A percentile compares a stretch with the other conserved stretches of the same genome.
phyloP scores from a whole-genome alignment of 768 basidiomycete species.

The Baorangia bicolor region DNA sequence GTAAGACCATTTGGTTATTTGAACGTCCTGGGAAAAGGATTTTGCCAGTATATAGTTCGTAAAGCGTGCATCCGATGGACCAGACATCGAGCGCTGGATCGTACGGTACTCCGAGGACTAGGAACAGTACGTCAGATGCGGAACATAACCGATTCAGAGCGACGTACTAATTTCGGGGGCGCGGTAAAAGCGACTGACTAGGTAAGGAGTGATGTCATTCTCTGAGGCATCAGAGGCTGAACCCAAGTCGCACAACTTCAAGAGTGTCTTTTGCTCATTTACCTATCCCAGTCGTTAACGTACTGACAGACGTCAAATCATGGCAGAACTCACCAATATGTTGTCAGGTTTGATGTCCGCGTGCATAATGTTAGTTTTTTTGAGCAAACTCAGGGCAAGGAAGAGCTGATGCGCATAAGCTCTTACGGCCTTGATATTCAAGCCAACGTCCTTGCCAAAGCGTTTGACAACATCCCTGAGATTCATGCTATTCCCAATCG shows the following conservation, averaged over 20 bases:
- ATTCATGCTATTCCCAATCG: slow-evolving; percentile 72
- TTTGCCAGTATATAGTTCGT: slow-evolving; percentile 93
- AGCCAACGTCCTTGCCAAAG: slow-evolving; percentile 96
- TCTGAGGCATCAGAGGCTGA: slow-evolving; percentile 93
- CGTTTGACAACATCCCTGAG: slow-evolving; percentile 96
- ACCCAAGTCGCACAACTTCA: slow-evolving; percentile 97
- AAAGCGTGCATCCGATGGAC: slow-evolving; percentile 98
- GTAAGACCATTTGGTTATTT: slow-evolving; percentile 96
- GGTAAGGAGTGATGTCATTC: slow-evolving; percentile 96
- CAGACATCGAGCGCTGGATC: slow-evolving; percentile 93
- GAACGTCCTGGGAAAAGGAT: slow-evolving; percentile 96
- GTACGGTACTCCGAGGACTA: slow-evolving; percentile 94
- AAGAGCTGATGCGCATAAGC: slow-evolving; percentile 99
- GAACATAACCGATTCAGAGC: neutral
- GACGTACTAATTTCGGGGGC: slow-evolving; percentile 96
- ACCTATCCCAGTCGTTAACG: slow-evolving; percentile 52
- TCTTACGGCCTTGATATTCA: slow-evolving; percentile 95
- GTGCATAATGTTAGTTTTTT: slow-evolving; percentile 93
- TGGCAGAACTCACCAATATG: slow-evolving; percentile 68
- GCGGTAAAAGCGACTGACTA: slow-evolving; percentile 96
- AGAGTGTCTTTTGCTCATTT: slow-evolving; percentile 87
- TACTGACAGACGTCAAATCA: slow-evolving; percentile 13
- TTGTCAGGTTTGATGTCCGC: slow-evolving; percentile 99
- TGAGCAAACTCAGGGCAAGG: slow-evolving; percentile 77
- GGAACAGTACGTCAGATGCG: slow-evolving; percentile 15